These are phyloP conservation scores for Corylus avellana DNA, from an alignment of 306 rosid species.

Conservation along the genomic window DNA sequence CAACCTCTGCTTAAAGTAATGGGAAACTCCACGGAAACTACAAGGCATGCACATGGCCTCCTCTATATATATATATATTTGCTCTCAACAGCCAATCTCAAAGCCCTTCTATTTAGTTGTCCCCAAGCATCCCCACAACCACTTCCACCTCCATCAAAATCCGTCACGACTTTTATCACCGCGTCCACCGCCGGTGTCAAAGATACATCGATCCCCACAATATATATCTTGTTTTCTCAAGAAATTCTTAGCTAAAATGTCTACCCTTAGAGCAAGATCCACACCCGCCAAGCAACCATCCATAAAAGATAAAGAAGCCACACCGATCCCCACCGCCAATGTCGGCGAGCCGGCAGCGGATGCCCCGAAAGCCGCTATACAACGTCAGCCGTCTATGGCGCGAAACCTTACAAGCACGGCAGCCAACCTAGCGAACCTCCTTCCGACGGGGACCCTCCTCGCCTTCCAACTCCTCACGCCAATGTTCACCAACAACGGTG, in stretches of 20 bases:
- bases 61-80: too few relatives aligned
- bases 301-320: neutral
- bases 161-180: too few relatives aligned
- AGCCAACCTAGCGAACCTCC: slow-evolving; percentile 70
- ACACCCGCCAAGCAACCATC: slow-evolving; percentile 16
- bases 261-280: slow-evolving; percentile 34
- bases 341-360: neutral
- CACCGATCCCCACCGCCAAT: neutral
- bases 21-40: slow-evolving; percentile 30
- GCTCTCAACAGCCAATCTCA: neutral
- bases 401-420: slow-evolving; percentile 53
- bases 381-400: slow-evolving; percentile 17
- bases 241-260: slow-evolving; percentile 8
- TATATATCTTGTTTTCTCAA: neutral
- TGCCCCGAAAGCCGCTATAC: neutral
- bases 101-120: neutral
- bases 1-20: slow-evolving; percentile 1
- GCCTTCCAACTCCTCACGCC: slow-evolving; percentile 72
- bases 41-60: neutral
- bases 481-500: slow-evolving; percentile 62
- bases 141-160: neutral
- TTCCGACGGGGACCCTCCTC: slow-evolving; percentile 71
- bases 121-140: neutral
- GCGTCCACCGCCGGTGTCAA: neutral
- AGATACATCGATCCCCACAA: neutral